These are phyloP conservation scores for Pythium phragmiticola DNA, from an alignment of 352 stramenopile species.

Conservation along the genomic window DNA sequence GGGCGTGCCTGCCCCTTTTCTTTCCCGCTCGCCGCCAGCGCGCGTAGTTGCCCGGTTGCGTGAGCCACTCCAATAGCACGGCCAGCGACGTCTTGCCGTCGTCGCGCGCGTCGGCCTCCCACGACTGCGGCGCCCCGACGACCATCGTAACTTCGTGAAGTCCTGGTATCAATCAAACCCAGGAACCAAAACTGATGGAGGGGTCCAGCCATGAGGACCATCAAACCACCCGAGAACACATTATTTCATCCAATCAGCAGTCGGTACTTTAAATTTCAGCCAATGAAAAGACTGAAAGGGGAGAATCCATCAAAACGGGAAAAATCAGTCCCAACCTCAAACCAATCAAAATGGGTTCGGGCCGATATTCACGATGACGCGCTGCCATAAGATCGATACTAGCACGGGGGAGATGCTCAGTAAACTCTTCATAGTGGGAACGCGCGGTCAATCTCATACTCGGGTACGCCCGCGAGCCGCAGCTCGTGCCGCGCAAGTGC, in stretches of 20 bases:
- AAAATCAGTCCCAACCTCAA: not conserved
- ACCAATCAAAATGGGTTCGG: not conserved
- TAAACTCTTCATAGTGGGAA: constrained; percentile 7
- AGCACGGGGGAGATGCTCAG: too few relatives aligned
- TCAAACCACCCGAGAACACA: not conserved
- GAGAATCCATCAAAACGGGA: not conserved
- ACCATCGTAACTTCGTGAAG: not conserved
- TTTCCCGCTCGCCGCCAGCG: constrained; percentile 33
- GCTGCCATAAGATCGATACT: too few relatives aligned
- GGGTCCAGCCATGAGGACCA: not conserved
- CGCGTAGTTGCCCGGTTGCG: constrained; percentile 35
- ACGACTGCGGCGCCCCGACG: constrained; percentile 1
- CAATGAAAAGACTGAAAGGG: not conserved
- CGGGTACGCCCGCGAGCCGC: constrained; percentile 18
- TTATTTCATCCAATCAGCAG: not conserved
- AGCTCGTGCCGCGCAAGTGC: constrained; percentile 16
- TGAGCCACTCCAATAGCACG: constrained; percentile 51
- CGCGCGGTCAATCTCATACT: constrained; percentile 18
- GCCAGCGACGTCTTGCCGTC: constrained; percentile 46
- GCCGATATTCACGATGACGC: too few relatives aligned
- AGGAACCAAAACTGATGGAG: not conserved
- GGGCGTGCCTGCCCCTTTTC: not conserved
- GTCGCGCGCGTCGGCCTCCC: constrained; percentile 1
- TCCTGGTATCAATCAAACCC: not conserved
- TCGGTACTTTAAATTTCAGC: not conserved